Conservation (phyloP, 768 basidiomycete species). For the Podaxis sp. region DNA sequence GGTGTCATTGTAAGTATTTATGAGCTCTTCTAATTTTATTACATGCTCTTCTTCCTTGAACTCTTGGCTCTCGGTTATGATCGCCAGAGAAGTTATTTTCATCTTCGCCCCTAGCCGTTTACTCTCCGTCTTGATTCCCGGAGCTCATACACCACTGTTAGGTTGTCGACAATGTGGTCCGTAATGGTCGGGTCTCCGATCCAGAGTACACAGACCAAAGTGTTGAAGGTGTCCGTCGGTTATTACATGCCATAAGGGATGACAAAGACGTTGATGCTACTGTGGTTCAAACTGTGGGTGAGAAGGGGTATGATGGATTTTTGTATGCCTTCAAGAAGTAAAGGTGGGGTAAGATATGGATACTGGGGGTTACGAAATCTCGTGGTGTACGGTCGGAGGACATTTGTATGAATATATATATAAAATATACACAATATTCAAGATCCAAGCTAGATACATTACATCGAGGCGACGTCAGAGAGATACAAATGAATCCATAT, state of each 20-base stretch:
- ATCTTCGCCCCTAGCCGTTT: background rate
- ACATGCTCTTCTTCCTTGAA: background rate
- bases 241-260: conserved; percentile 44
- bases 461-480: background rate
- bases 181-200: conserved; percentile 45
- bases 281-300: conserved; percentile 47
- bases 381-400: background rate
- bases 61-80: background rate
- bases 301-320: conserved; percentile 55
- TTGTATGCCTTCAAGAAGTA: conserved; percentile 44
- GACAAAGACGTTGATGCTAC: conserved; percentile 52
- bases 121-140: background rate
- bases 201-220: conserved; percentile 28
- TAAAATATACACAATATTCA: background rate
- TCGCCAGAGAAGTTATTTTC: background rate
- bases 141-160: conserved; percentile 17
- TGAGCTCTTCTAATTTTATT: background rate
- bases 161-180: conserved; percentile 65
- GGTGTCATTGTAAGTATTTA: conserved; percentile 54
- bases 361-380: background rate
- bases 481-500: background rate
- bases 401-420: background rate
- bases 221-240: conserved; percentile 44
- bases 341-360: conserved; percentile 7
- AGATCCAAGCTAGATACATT: background rate